Base-by-base conservation (phyloP, 371 early-diverging fungal genomes). In the Mucor irregularis region DNA sequence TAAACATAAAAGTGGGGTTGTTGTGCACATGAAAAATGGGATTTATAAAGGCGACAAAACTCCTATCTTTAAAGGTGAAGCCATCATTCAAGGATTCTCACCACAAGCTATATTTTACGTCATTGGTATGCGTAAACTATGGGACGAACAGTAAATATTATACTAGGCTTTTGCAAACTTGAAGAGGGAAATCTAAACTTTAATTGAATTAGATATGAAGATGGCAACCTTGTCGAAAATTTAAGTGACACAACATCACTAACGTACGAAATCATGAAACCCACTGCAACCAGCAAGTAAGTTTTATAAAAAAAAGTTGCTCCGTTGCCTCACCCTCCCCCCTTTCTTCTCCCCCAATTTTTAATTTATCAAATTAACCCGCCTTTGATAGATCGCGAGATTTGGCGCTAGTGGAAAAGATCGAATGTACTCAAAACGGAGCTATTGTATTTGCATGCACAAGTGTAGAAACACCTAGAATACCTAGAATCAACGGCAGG, bases 101-200 rank as follows among this genome's bases (percentile, higher is more conserved):
- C 87, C 88, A 6, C 85, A 85, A 45, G 74, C 85, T n/a, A 77
- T 88, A 33, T 85, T 86, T 64, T 78, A 84, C 28, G 80, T 88
- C 13, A 79, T 88, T 57, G 85, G 83, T 13, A 80, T 82, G 60
- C 78, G 88, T 30, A 79, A 80, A 51, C 69, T 86, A 14, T 85
- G 85, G 85, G 85, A 85, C 56, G 72, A 73, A 44, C 69, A 67
- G 78, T 78, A 65, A 61, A 64, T 59, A 24, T 14, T 7, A 35
- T 16, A 31, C 21, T 11, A 29, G 8, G 16, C n/a, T n/a, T n/a
- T n/a, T n/a, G n/a, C n/a, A n/a, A n/a, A n/a, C n/a, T n/a, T 11
- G 17, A 14, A 17, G 16, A 31, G 3, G 9, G 29, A 16, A 17
- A 2, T 16, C 8, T 37, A 37, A 50, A 13, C 17, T 21, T 17